Evolutionary conservation across 495 filamentous ascomycete genomes (phyloP).

Genomic region (Thermothielavioides terrestris): DNA sequence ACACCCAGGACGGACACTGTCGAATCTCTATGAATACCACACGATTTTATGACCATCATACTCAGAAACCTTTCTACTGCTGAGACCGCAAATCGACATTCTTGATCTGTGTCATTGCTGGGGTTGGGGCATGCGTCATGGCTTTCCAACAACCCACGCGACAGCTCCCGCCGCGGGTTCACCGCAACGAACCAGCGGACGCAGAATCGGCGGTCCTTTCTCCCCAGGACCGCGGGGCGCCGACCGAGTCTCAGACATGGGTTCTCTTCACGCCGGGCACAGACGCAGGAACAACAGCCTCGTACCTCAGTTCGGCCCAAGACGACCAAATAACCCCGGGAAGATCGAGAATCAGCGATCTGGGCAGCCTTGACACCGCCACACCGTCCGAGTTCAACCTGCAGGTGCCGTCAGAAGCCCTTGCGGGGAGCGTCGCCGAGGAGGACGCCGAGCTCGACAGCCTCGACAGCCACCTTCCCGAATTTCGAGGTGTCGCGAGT

Average conservation of each 20-base stretch:
- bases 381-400: conserved; percentile 41
- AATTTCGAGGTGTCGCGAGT: conserved; percentile 62
- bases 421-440: conserved; percentile 49
- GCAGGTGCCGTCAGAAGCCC: conserved; percentile 34
- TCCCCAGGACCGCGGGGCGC: conserved; percentile 26
- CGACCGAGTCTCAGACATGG: conserved; percentile 84
- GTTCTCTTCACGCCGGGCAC: conserved; percentile 81
- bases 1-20: too few relatives aligned
- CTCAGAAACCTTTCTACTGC: too few relatives aligned
- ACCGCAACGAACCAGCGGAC: conserved; percentile 32
- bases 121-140: conserved; percentile 43
- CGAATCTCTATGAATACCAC: too few relatives aligned
- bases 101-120: too few relatives aligned
- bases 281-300: conserved; percentile 52
- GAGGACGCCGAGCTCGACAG: conserved; percentile 80
- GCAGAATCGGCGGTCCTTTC: conserved; percentile 36
- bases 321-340: conserved; percentile 63
- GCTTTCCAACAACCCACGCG: conserved; percentile 74
- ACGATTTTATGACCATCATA: too few relatives aligned
- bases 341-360: conserved; percentile 69
- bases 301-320: conserved; percentile 63
- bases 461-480: conserved; percentile 79
- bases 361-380: conserved; percentile 70
- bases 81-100: too few relatives aligned
- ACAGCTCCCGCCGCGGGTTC: conserved; percentile 48